Percentiles rank a stretch among this genome's conserved stretches.
These are phyloP conservation scores for Aspergillus ruber DNA, from an alignment of 2,329 filamentous ascomycete genomes.

Conservation along the genomic window DNA sequence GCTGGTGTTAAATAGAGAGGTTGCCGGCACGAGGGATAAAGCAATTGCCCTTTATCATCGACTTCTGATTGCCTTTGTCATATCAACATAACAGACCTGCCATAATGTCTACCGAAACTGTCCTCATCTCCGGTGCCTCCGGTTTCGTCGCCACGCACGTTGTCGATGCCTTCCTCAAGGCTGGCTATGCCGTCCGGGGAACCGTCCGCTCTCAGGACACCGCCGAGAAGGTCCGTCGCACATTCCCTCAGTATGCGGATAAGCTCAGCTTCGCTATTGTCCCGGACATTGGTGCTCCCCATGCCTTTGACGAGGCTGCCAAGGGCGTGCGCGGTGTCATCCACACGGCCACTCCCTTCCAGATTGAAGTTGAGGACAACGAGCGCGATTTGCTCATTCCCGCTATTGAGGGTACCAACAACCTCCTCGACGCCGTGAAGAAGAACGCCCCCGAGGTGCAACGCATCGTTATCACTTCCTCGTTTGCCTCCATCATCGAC, in stretches of 20 bases:
- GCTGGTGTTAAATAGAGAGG: neutral
- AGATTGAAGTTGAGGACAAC: conserved; percentile 31
- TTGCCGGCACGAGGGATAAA: no score
- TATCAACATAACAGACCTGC: neutral
- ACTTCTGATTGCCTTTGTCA: conserved; percentile 3
- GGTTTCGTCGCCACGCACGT: conserved; percentile 25
- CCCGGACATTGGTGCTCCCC: conserved; percentile 35
- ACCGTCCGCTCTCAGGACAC: conserved; percentile 17
- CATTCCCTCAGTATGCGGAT: conserved; percentile 28
- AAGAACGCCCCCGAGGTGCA: conserved; percentile 10
- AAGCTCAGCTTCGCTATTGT: conserved; percentile 40
- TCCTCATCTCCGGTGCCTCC: conserved; percentile 23
- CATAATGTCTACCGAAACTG: conserved; percentile 7
- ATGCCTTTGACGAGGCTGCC: conserved; percentile 33
- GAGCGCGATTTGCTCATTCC: conserved; percentile 41
- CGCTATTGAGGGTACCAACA: conserved; percentile 42
- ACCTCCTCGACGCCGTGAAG: conserved; percentile 32
- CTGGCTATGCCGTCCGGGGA: conserved; percentile 17
- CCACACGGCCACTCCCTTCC: conserved; percentile 30
- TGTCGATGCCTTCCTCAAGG: conserved; percentile 18
- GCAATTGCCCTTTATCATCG: no score
- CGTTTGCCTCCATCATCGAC: conserved; percentile 24
- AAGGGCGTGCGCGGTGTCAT: conserved; percentile 40
- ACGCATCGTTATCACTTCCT: conserved; percentile 24
- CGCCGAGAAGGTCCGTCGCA: conserved; percentile 31